Percentiles rank a stretch among this genome's conserved stretches.
These are phyloP conservation scores for Mayamaea pseudoterrestris DNA, from an alignment of 108 stramenopile genomes.

Conservation along the genomic window DNA sequence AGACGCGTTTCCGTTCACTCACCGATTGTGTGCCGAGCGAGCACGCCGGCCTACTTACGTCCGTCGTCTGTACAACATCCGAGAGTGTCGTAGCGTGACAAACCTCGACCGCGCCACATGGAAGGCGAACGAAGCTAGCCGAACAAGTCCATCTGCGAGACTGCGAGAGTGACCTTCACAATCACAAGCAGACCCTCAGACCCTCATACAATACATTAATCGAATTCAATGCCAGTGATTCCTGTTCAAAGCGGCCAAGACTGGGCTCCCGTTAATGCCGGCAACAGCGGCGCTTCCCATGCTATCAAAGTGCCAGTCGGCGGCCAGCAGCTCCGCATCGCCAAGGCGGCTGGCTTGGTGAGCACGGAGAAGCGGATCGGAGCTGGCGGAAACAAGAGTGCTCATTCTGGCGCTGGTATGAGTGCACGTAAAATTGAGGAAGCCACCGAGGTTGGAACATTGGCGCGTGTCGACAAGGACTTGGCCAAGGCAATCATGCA, in stretches of 20 bases:
- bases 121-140: no score
- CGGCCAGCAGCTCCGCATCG: slow-evolving; percentile 28
- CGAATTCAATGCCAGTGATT: not conserved
- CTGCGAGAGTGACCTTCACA: not conserved
- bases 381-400: slow-evolving; percentile 82
- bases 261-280: slow-evolving; percentile 76
- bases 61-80: not conserved
- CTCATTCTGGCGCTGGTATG: slow-evolving; percentile 59
- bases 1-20: not conserved
- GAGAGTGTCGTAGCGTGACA: not conserved
- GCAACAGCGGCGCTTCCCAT: slow-evolving; percentile 40
- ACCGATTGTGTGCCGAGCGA: not conserved
- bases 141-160: no score
- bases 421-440: slow-evolving; percentile 88
- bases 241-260: slow-evolving; percentile 44
- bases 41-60: not conserved
- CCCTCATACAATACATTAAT: no score
- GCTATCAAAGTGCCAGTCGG: no score
- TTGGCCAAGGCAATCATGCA: slow-evolving; percentile 90
- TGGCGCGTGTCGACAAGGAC: slow-evolving; percentile 78
- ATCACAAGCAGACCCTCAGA: not conserved
- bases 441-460: slow-evolving; percentile 79
- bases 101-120: no score
- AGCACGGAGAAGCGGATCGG: slow-evolving; percentile 47
- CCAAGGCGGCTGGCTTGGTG: slow-evolving; percentile 51